Conservation (phyloP, 129 eudicot genomes). For the Tagetes erecta region DNA sequence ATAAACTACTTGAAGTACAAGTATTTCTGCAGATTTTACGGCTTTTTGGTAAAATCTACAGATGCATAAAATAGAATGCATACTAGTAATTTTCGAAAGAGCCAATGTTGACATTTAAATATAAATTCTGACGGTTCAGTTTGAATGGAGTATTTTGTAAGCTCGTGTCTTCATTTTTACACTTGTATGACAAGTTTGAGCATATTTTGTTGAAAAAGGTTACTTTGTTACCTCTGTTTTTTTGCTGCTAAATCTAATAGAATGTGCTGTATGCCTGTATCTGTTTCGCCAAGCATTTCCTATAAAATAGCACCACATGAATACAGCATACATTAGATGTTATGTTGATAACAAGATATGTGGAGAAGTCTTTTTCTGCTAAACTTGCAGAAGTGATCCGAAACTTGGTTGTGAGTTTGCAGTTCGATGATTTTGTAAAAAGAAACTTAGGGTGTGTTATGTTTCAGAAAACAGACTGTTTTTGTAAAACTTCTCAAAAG, state of each 20-base stretch:
- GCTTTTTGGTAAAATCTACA: neutral
- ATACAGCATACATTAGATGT: neutral
- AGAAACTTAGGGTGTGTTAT: neutral
- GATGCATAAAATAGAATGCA: neutral
- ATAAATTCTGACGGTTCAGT: neutral
- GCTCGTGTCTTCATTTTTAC: constrained; percentile 8
- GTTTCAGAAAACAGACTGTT: neutral
- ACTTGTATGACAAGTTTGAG: neutral
- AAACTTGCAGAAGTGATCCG: neutral
- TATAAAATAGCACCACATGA: neutral
- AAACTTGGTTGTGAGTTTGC: neutral
- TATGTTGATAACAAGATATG: neutral
- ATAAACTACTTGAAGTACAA: constrained; percentile 14
- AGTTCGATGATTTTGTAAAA: neutral
- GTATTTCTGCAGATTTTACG: neutral
- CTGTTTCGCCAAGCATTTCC: neutral
- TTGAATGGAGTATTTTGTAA: neutral
- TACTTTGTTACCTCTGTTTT: neutral
- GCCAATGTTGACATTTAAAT: neutral
- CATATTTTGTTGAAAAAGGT: neutral
- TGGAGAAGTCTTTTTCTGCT: neutral
- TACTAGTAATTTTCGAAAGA: no score
- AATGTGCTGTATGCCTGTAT: neutral
- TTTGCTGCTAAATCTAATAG: constrained; percentile 1
- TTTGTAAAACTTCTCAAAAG: neutral